phyloP scores from a whole-genome alignment of 1,284 basidiomycete species.

The Porogramme epimiltina region DNA sequence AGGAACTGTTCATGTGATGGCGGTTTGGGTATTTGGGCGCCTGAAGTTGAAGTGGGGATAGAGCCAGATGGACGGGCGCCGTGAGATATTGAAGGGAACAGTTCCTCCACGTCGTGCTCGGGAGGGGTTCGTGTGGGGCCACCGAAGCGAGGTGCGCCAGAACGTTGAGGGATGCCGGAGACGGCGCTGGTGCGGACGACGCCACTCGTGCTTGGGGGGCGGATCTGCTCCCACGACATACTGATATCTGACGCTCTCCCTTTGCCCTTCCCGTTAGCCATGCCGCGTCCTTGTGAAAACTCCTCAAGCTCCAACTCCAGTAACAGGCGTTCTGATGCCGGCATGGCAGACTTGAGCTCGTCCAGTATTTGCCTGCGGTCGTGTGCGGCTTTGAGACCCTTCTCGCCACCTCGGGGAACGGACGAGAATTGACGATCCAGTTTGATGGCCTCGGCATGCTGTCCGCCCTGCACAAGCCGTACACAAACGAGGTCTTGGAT shows the following conservation, averaged over 20 bases:
- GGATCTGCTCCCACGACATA: conserved; percentile 57
- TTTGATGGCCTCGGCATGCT: conserved; percentile 73
- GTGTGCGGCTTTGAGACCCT: conserved; percentile 30
- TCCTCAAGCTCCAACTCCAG: conserved; percentile 53
- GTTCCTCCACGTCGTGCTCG: conserved; percentile 7
- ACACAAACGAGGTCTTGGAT: conserved; percentile 84
- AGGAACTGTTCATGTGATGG: conserved; percentile 10
- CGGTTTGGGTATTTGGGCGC: conserved; percentile 15
- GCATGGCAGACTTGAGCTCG: conserved; percentile 61
- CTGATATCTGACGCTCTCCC: conserved; percentile 30
- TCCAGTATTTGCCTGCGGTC: conserved; percentile 72
- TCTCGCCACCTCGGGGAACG: conserved; percentile 26
- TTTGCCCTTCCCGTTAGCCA: conserved; percentile 4
- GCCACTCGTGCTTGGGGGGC: conserved; percentile 4
- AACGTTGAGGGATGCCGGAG: conserved; percentile 25
- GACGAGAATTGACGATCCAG: conserved; percentile 68
- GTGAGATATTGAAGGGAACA: conserved; percentile 21
- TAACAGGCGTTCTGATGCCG: conserved; percentile 56
- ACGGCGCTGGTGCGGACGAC: conserved; percentile 1
- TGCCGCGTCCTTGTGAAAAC: conserved; percentile 24
- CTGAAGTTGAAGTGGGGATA: background rate
- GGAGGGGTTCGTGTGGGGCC: conserved; percentile 18
- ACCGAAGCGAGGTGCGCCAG: conserved; percentile 34
- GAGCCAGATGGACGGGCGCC: background rate
- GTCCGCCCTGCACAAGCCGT: conserved; percentile 75